These are phyloP conservation scores for Immersiporthe knoxdaviesiana DNA, from an alignment of 2,329 filamentous ascomycete genomes.

Conservation along the genomic window DNA sequence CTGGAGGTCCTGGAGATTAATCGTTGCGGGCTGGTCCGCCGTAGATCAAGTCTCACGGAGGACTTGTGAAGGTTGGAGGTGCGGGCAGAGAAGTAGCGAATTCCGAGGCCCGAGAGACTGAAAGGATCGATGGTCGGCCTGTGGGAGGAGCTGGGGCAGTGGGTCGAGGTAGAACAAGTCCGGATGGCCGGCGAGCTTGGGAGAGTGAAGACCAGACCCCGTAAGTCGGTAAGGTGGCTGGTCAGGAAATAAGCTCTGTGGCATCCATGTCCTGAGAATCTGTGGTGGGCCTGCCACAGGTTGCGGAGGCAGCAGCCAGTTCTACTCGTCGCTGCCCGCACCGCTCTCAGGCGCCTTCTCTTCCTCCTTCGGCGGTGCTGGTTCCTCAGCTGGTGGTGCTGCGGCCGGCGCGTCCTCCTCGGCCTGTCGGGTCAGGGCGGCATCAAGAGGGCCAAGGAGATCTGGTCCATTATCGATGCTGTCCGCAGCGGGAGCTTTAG, in stretches of 20 bases:
- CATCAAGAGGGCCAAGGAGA: slow-evolving; percentile 25
- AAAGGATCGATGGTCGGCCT: neutral
- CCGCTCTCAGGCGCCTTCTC: neutral
- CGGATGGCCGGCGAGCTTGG: neutral
- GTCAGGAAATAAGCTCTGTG: neutral
- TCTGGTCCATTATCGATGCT: slow-evolving; percentile 23
- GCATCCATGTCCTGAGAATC: neutral
- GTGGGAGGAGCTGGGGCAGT: neutral
- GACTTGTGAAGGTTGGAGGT: neutral
- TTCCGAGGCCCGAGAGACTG: neutral
- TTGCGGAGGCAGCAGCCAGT: neutral
- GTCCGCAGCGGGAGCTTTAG: slow-evolving; percentile 18
- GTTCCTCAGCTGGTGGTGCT: neutral
- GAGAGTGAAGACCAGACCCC: neutral
- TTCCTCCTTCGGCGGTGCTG: neutral
- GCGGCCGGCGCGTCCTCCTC: slow-evolving; percentile 22
- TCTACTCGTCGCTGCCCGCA: neutral
- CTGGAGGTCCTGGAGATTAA: neutral
- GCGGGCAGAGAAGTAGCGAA: neutral
- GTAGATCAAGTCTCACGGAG: neutral
- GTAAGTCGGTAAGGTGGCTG: neutral
- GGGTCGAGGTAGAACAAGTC: neutral
- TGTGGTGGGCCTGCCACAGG: neutral
- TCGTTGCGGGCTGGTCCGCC: neutral
- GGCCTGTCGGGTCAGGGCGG: slow-evolving; percentile 23